Base-by-base conservation (phyloP, 148 eudicot genomes). In the Cornus florida region DNA sequence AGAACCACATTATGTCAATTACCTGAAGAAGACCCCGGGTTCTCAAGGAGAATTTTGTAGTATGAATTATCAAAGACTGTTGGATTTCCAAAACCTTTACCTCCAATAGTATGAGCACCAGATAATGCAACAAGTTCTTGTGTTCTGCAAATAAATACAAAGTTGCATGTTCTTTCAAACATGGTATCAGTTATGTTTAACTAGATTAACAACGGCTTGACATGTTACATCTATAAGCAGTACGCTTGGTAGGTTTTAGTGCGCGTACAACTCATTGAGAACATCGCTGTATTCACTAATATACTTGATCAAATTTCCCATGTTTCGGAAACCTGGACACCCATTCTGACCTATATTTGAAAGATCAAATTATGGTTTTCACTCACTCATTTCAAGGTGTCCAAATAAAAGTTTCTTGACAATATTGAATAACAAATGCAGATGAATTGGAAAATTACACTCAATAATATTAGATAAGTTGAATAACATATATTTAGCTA, bases 31-130 rank as follows among this genome's bases (percentile, higher is more conserved):
- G 67, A 69, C 99, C 99, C 92, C 38, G 97, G 92, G 86, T 86
- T 93, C 84, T 92, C 88, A 10, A 93, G 87, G 75, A 96, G 98
- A 75, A 96, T 86, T 79, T 90, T 92, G 90, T 81, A 96, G 89
- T 96, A 96, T 67, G 98, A 84, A 87, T 93, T 96, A 86, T 96
- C 98, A 70, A 96, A 96, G 67, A 82, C 84, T 59, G 67, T 39
- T 35, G 99, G 99, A 69, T 76, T 90, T 85, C 99, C 99, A 75
- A 96, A 96, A 78, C 99, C 99, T 88, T 96, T 96, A 75, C 88
- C 82, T 77, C 99, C 99, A 73, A 96, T 81, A 69, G 98, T 96
- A 86, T 93, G 99, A 74, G 99, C 99, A 81, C 99, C 99, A 35
- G 99, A 93, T 10, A 96, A 72, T 28, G 98, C 95, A 77, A 96